Percentiles rank a stretch among this genome's conserved stretches.
Evolutionary conservation across 23 red algal genomes (phyloP).

Genomic region (Gracilariopsis chorda): DNA sequence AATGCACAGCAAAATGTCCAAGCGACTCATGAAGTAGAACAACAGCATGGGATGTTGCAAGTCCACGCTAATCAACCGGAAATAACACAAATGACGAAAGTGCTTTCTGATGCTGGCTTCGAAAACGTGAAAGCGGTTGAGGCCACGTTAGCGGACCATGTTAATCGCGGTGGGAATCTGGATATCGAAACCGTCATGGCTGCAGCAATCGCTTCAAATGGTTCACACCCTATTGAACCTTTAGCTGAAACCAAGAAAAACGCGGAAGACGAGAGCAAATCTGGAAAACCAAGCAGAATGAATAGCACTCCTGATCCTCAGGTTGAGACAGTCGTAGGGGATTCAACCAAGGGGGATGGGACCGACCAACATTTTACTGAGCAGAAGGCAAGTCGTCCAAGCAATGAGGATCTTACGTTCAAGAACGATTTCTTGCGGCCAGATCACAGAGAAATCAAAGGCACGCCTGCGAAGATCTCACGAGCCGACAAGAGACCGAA

Average conservation of each 20-base stretch:
- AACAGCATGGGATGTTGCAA: not conserved
- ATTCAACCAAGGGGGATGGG: not conserved
- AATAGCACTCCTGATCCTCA: not conserved
- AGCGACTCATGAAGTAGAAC: not conserved
- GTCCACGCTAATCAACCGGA: conserved; percentile 18
- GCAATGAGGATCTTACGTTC: not conserved
- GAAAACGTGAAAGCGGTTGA: conserved; percentile 32
- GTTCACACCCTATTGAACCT: not conserved
- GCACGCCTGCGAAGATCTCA: not conserved
- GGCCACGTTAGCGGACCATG: conserved; percentile 34
- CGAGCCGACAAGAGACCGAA: not conserved
- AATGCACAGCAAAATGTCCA: not conserved
- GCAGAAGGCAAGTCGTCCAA: not conserved
- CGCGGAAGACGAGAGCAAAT: not conserved
- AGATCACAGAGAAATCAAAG: not conserved
- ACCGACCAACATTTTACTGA: not conserved
- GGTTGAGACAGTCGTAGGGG: not conserved
- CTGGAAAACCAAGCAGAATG: not conserved
- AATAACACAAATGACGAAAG: conserved; percentile 28
- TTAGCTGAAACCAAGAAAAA: not conserved
- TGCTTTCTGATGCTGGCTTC: conserved; percentile 41
- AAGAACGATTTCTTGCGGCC: not conserved
- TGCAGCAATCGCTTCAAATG: conserved; percentile 31
- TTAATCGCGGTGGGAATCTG: conserved; percentile 29
- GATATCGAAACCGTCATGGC: conserved; percentile 56